Percentiles rank a stretch among this genome's conserved stretches.
phyloP scores from a whole-genome alignment of 305 asterid species.

The Fraxinus sp. region DNA sequence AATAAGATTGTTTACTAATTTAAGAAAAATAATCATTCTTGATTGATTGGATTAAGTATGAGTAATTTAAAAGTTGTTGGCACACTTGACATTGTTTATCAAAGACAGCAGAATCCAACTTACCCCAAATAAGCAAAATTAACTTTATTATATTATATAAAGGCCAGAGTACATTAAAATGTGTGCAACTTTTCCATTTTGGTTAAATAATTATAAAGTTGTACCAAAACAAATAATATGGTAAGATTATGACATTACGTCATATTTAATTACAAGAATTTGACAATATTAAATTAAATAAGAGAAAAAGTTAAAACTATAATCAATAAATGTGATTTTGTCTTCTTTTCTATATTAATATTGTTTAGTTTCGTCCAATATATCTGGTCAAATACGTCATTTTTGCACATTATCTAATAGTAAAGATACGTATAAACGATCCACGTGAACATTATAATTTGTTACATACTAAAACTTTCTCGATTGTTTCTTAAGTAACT shows the following conservation, averaged over 20 bases:
- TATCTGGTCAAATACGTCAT: neutral
- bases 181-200: neutral
- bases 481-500: neutral
- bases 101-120: constrained; percentile 3
- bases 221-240: neutral
- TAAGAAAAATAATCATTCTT: neutral
- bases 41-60: neutral
- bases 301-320: no score
- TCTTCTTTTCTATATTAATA: neutral
- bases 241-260: neutral
- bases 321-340: no score
- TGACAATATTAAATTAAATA: neutral
- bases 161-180: constrained; percentile 4
- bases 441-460: neutral
- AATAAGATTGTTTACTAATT: neutral
- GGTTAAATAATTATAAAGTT: neutral
- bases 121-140: neutral
- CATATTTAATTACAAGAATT: neutral
- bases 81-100: neutral
- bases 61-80: neutral
- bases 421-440: neutral
- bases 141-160: neutral
- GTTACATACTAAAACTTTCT: neutral
- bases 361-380: neutral
- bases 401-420: neutral